These are phyloP conservation scores for Thelonectria olida DNA, from an alignment of 2,329 filamentous ascomycete species.

Conservation along the genomic window DNA sequence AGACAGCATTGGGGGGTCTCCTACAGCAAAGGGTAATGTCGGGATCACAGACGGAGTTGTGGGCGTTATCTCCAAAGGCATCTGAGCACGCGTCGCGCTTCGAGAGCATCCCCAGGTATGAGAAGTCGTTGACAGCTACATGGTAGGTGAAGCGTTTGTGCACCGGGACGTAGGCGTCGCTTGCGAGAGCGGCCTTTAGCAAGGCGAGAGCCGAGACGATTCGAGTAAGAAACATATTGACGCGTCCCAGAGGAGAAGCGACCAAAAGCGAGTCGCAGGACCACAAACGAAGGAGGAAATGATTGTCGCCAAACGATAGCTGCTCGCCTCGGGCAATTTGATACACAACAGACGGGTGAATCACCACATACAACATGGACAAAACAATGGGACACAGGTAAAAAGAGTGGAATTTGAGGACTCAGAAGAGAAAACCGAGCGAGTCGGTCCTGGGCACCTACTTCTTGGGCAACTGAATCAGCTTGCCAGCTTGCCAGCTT, in stretches of 20 bases:
- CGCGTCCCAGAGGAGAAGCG: background rate
- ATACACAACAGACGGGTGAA: slow-evolving; percentile 4
- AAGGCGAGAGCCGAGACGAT: slow-evolving; percentile 5
- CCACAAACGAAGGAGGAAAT: background rate
- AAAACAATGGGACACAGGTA: background rate
- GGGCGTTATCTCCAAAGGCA: slow-evolving; percentile 23
- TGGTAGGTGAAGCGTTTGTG: slow-evolving; percentile 24
- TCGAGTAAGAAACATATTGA: background rate
- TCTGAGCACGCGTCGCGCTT: slow-evolving; percentile 27
- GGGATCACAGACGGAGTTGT: slow-evolving; percentile 25
- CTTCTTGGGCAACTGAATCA: background rate
- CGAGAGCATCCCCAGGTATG: slow-evolving; percentile 26
- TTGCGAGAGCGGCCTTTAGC: slow-evolving; percentile 1
- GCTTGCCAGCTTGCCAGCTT: too few relatives aligned
- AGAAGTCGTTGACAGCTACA: slow-evolving; percentile 18
- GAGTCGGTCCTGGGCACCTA: background rate
- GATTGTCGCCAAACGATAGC: background rate
- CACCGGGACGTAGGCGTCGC: slow-evolving; percentile 14
- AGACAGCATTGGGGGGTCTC: background rate
- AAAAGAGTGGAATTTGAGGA: background rate
- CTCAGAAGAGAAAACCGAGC: background rate
- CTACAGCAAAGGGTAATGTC: slow-evolving; percentile 27
- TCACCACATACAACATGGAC: background rate
- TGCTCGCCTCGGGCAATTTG: background rate
- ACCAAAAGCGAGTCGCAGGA: too few relatives aligned